Base-by-base conservation (phyloP, 371 early-diverging fungal species). In the Nematocida minor region DNA sequence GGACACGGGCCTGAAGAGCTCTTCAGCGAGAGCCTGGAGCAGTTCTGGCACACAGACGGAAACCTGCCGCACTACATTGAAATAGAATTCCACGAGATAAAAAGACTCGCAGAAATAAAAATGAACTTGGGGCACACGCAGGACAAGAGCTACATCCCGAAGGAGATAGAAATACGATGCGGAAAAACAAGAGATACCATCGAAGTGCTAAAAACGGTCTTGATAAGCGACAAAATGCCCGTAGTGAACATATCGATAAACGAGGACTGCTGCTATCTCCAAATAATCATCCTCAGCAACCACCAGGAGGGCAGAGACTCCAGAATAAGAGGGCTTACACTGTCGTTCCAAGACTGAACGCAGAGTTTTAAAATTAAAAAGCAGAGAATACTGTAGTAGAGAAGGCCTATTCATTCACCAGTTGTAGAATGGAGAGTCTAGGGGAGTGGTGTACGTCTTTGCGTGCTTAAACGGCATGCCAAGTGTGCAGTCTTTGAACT, bases 71-170 rank as follows among this genome's bases (percentile, higher is more conserved):
- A 86, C 55, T 60, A 53, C 29, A 83, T 86, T 29, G 68, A 82
- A 66, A 67, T 86, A 41, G 66, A 47, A 14, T 86, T 86, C 60
- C 6, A n/a, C 14, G 74, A 71, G 41, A 48, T 62, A 16, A 80
- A 44, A 46, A 49, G 79, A 74, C 54, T 80, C 14, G 64, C 88
- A 82, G 86, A 89, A 81, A 82, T 93, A 9, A 88, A 90, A 0
- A 71, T 95, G 2, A 91, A 89, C 80, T 83, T 91, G 44, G 91
- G 91, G 78, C 88, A 82, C 66, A 87, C 87, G 55, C 89, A 89
- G 79, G 95, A 95, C 80, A 94, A 94, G 71, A 90, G 90, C 69
- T 95, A 95, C 83, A 92, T 93, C 1, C 94, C 95, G 1, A 87
- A 88, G 77, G 84, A 85, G 38, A 84, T 93, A 3, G 84, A 86